phyloP scores from a whole-genome alignment of 352 stramenopile species.

The Phytophthora parvispora region DNA sequence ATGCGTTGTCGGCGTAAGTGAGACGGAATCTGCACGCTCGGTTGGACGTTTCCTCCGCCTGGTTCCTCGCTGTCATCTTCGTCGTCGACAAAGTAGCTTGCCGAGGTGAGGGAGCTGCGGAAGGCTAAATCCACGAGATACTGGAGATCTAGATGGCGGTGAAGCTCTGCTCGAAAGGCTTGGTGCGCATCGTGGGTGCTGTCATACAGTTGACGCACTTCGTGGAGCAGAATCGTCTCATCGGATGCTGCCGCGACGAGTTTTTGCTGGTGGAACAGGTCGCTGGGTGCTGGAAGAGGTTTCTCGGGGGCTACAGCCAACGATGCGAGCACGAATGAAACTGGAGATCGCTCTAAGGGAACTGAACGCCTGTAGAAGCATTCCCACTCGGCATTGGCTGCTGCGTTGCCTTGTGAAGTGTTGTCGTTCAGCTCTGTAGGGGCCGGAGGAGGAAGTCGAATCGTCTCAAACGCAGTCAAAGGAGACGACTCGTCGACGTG shows the following conservation, averaged over 20 bases:
- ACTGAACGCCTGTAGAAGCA: constrained; percentile 73
- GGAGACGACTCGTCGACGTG: constrained; percentile 72
- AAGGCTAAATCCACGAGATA: constrained; percentile 80
- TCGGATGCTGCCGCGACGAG: constrained; percentile 49
- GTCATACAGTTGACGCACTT: constrained; percentile 76
- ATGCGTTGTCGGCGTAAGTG: constrained; percentile 32
- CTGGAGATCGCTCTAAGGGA: constrained; percentile 66
- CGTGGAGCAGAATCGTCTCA: constrained; percentile 66
- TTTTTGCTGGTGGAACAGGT: constrained; percentile 75
- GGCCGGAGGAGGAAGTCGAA: constrained; percentile 22
- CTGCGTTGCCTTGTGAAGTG: background rate
- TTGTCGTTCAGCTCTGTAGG: constrained; percentile 8
- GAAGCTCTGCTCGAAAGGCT: constrained; percentile 65
- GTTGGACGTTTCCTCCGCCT: constrained; percentile 32
- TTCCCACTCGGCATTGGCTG: constrained; percentile 47
- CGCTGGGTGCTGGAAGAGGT: constrained; percentile 57
- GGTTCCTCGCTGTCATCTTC: constrained; percentile 35
- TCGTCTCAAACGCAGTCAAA: constrained; percentile 65
- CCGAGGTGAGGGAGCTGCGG: constrained; percentile 70
- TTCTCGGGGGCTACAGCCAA: constrained; percentile 58
- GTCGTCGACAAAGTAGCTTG: constrained; percentile 69
- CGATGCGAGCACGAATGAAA: constrained; percentile 78
- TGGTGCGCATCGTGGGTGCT: constrained; percentile 70
- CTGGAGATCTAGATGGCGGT: constrained; percentile 67
- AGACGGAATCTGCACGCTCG: constrained; percentile 53